phyloP scores from a whole-genome alignment of 2,329 filamentous ascomycete genomes.

The Lojkania enalia region DNA sequence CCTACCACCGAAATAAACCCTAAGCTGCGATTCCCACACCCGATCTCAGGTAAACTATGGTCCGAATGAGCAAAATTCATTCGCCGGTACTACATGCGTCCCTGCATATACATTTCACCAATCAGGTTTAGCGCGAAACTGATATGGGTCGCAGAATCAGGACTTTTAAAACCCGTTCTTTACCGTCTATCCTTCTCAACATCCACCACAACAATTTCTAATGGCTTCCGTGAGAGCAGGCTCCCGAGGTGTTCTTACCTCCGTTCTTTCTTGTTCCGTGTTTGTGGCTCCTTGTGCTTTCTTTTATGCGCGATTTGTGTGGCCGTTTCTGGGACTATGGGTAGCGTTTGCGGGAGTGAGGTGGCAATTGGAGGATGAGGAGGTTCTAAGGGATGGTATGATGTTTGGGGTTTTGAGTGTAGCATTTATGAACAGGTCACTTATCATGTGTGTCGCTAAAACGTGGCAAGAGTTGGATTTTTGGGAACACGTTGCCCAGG shows the following conservation, averaged over 20 bases:
- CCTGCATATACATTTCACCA: constrained; percentile 1
- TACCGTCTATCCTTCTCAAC: background rate
- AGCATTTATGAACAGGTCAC: background rate
- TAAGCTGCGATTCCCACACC: too few species aligned
- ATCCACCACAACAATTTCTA: background rate
- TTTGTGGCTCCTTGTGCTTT: background rate
- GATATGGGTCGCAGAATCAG: too few species aligned
- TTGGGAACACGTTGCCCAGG: background rate
- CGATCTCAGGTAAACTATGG: too few species aligned
- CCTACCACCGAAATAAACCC: too few species aligned
- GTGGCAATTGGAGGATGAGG: background rate
- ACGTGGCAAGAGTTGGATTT: background rate
- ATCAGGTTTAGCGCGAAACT: background rate
- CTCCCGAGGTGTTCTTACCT: background rate
- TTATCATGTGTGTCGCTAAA: background rate
- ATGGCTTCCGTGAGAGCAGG: background rate
- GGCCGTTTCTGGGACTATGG: background rate
- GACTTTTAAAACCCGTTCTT: too few species aligned
- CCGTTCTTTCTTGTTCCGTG: background rate
- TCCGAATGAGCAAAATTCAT: too few species aligned
- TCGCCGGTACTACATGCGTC: background rate
- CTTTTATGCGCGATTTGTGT: background rate
- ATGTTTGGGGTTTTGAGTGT: background rate
- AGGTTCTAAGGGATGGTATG: background rate
- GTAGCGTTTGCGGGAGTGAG: background rate